Evolutionary conservation across 352 stramenopile species (phyloP), one percentile per base, ranked within the genome.

Genomic region (Pythium oligandrum): DNA sequence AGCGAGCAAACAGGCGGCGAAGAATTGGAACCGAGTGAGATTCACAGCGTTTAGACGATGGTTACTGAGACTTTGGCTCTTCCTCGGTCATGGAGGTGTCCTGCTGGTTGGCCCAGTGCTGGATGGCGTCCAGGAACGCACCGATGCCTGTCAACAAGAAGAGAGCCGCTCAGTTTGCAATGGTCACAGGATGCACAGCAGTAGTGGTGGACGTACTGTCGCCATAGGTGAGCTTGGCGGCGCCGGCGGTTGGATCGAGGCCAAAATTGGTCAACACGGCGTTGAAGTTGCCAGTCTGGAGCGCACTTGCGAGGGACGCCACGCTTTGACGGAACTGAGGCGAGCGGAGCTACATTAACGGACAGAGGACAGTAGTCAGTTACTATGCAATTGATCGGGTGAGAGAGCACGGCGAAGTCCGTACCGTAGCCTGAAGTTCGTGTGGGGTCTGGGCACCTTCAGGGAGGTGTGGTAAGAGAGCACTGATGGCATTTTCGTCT

Each of bases 231-330:
- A 97, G 75, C 53, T 96, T 90, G 42, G 56, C 68, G 34, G 83
- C 83, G 30, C 88, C 87, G 36, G 84, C 87, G 7, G 73, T 51
- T 31, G 83, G 71, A 46, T 96, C 73, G 38, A 98, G 67, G 2
- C 83, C 86, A 54, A 97, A 97, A 60, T 96, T 97, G 44, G 83
- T 71, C 62, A 97, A 72, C 37, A 97, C 79, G 8, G 79, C 73
- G 64, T 95, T 95, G 52, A 90, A 96, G 56, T 97, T 97, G 49
- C 90, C 84, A 0, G 84, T 91, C 57, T 96, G 80, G 38, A 97
- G 62, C 42, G 86, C 90, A 31, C 61, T 77, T 44, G 84, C 78
- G 31, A 97, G 77, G 40, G 83, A 90, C 31, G 65, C 75, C n/a
- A 97, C 77, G 57, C 85, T 90, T 57, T 97, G 90, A 34, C 86